Evolutionary conservation across 306 rosid genomes (phyloP), one percentile per base, ranked within the genome.

Genomic region (Lithocarpus polystachyus): DNA sequence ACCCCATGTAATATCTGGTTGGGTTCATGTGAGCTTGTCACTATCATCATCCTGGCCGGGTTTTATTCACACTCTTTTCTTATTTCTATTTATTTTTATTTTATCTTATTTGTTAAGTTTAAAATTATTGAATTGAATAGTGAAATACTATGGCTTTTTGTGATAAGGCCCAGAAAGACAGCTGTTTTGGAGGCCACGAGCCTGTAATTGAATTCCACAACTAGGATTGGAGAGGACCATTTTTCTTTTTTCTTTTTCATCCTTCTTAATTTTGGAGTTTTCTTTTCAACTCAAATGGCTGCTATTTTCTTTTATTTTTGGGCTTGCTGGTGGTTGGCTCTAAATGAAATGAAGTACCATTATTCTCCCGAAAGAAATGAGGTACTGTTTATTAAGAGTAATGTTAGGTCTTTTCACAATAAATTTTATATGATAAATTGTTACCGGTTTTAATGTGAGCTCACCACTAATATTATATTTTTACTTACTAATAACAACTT

Each of bases 11-110:
- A 76, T 85, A 85, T 85, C 86, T 83, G 84, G 84, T 88, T 79
- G 84, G 79, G 79, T 79, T 88, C 88, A 88, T 83, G 91, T 85
- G 89, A 85, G 78, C 79, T 28, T 83, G 89, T 83, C 87, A 74
- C 71, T 76, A 57, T 88, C 91, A 67, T 59, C 84, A 83, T 77
- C 86, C 85, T 80, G 76, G 71, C 85, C 78, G 76, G 71, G 77
- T 76, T 84, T 57, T 43, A 71, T 53, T 56, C 79, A 74, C 51
- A 33, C 72, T 77, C 65, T 56, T 33, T 76, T 57, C 45, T 68
- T 31, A 5, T 40, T 10, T 77, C 2, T 35, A 51, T 52, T 23
- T 8, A 1, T 52, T 35, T 56, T 12, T 5, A n/a, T n/a, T 19
- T 17, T 3, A 52, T n/a, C 15, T 45, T 24, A 2, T 6, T 19